Evolutionary conservation across 208 protist species (phyloP), one percentile per base, ranked within the genome.

Genomic region (Leishmania tarentolae): DNA sequence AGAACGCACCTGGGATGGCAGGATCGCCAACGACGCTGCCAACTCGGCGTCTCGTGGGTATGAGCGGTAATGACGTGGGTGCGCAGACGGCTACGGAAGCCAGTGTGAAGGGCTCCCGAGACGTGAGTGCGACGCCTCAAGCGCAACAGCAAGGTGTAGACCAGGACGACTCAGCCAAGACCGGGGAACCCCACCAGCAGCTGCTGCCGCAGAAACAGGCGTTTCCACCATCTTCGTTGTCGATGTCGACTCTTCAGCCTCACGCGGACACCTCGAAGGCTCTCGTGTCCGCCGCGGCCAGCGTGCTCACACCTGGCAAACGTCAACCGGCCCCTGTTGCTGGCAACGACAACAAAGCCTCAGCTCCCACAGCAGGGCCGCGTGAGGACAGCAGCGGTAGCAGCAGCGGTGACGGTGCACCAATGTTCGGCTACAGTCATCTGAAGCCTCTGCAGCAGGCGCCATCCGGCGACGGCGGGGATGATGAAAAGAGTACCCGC

Each of bases 361-460:
- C 65, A 11, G 17, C 35, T 9, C 28, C 47, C 37, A 17, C 31
- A 1, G 57, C 63, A 2, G 40, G 15, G 17, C 57, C 47, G 44
- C n/a, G n/a, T n/a, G 57, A 79, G 46, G 47, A 52, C 35, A 75
- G 42, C 76, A 70, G 56, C 81, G 59, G n/a, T 61, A 59, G 50
- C 59, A 80, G 63, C 28, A 79, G 80, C 63, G 46, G n/a, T 47
- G 79, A 73, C 73, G 78, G 82, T 52, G 59, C 77, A n/a, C 82
- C 82, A 13, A 78, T 82, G 82, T 53, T 85, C 3, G 82, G 76
- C 57, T 85, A 82, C 82, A 85, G 82, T 47, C 76, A 85, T 28
- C 72, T 85, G 50, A 85, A 85, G 72, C 82, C 76, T 2, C 47
- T 56, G 31, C 59, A 69, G 24, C n/a, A 44, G 50, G 8, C 42